Percentiles rank a stretch among this genome's conserved stretches.
phyloP scores from a whole-genome alignment of 257 asterid species.

The Solanum paucissectum region DNA sequence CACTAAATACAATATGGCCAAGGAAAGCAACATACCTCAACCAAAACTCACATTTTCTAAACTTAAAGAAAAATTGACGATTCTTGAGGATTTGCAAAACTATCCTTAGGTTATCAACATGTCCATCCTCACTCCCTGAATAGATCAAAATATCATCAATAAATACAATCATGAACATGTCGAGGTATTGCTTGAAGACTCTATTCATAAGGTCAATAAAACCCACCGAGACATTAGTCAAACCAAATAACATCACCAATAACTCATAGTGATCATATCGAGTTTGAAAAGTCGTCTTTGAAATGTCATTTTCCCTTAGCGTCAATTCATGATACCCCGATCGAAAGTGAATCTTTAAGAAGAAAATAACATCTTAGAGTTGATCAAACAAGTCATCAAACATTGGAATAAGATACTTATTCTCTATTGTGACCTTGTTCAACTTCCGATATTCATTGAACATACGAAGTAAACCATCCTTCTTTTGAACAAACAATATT shows the following conservation, averaged over 20 bases:
- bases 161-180: not conserved
- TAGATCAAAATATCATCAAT: too few species aligned
- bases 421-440: not conserved
- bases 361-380: not conserved
- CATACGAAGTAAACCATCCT: not conserved
- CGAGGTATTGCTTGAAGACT: not conserved
- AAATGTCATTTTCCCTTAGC: not conserved
- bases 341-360: not conserved
- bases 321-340: not conserved
- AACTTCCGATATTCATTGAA: not conserved
- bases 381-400: not conserved
- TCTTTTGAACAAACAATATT: too few species aligned
- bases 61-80: too few species aligned
- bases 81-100: too few species aligned
- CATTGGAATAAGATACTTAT: not conserved
- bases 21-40: not conserved
- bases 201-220: not conserved
- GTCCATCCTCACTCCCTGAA: too few species aligned
- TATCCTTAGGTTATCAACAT: too few species aligned
- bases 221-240: not conserved
- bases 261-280: not conserved
- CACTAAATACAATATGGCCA: not conserved
- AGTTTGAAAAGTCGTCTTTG: too few species aligned
- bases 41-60: not conserved
- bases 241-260: too few species aligned